Conservation (phyloP, 371 early-diverging fungal genomes). For the Syncephalastrum monosporum region DNA sequence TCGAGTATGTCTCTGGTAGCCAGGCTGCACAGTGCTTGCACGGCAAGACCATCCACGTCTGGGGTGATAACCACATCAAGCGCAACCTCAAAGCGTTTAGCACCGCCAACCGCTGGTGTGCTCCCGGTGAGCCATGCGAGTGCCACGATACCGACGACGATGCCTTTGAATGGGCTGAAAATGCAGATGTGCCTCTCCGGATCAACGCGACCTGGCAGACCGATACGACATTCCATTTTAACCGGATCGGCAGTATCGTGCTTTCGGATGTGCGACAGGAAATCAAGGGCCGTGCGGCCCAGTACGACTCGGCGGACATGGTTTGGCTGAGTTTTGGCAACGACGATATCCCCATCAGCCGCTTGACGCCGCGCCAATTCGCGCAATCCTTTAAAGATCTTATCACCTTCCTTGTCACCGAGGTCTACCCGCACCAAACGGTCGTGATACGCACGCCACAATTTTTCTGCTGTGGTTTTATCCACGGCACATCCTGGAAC, state of each 20-base stretch:
- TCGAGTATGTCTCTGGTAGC: constrained; percentile 10
- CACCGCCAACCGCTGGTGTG: background rate
- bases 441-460: constrained; percentile 36
- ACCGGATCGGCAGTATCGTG: constrained; percentile 20
- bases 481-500: constrained; percentile 22
- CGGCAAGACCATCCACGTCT: constrained; percentile 28
- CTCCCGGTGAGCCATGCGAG: constrained; percentile 4
- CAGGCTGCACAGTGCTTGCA: constrained; percentile 17
- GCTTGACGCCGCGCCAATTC: constrained; percentile 27
- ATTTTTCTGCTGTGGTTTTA: constrained; percentile 15
- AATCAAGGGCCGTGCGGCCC: constrained; percentile 6
- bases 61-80: constrained; percentile 32
- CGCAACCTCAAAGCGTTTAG: constrained; percentile 6
- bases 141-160: constrained; percentile 21
- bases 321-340: constrained; percentile 34
- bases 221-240: constrained; percentile 18
- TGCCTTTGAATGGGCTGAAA: constrained; percentile 12
- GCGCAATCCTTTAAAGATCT: constrained; percentile 20
- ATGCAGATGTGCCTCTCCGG: constrained; percentile 4
- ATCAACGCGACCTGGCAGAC: constrained; percentile 13
- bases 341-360: constrained; percentile 18
- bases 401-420: constrained; percentile 9
- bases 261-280: constrained; percentile 16
- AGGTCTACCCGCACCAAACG: constrained; percentile 20
- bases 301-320: constrained; percentile 29